These are phyloP conservation scores for Verticillium tricorpus DNA, from an alignment of 2,329 filamentous ascomycete species.

Conservation along the genomic window DNA sequence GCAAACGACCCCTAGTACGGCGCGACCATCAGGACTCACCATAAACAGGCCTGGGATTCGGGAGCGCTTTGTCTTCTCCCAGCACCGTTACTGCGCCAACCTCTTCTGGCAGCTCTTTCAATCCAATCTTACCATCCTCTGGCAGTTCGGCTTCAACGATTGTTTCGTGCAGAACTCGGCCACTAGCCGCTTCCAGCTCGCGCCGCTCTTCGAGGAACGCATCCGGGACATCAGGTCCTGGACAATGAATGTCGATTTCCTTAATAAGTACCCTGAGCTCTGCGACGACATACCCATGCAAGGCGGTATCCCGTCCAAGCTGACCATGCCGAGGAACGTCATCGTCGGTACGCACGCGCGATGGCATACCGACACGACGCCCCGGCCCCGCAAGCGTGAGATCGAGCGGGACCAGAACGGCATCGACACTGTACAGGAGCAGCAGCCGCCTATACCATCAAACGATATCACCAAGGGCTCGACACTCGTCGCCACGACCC, in stretches of 20 bases:
- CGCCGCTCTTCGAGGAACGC: constrained; percentile 17
- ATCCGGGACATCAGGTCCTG: constrained; percentile 20
- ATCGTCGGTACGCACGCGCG: background rate
- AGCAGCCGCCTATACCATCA: background rate
- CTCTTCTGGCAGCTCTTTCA: constrained; percentile 18
- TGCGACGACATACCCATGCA: constrained; percentile 9
- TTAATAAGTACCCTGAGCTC: constrained; percentile 18
- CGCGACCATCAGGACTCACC: background rate
- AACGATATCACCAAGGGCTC: background rate
- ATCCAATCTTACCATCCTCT: constrained; percentile 16
- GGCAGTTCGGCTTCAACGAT: constrained; percentile 19
- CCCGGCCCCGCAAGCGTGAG: background rate
- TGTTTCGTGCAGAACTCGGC: constrained; percentile 19
- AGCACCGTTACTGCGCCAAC: constrained; percentile 23
- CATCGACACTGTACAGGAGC: background rate
- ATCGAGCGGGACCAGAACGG: background rate
- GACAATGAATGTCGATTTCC: constrained; percentile 22
- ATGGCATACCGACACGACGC: background rate
- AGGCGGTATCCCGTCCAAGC: background rate
- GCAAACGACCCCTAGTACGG: background rate
- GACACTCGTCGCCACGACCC: background rate
- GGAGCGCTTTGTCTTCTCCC: constrained; percentile 21
- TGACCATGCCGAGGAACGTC: background rate
- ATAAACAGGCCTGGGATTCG: constrained; percentile 19
- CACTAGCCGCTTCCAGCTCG: constrained; percentile 15